Percentiles rank a stretch among this genome's conserved stretches.
phyloP scores from a whole-genome alignment of 306 rosid genomes.

The Prosopis cineraria region DNA sequence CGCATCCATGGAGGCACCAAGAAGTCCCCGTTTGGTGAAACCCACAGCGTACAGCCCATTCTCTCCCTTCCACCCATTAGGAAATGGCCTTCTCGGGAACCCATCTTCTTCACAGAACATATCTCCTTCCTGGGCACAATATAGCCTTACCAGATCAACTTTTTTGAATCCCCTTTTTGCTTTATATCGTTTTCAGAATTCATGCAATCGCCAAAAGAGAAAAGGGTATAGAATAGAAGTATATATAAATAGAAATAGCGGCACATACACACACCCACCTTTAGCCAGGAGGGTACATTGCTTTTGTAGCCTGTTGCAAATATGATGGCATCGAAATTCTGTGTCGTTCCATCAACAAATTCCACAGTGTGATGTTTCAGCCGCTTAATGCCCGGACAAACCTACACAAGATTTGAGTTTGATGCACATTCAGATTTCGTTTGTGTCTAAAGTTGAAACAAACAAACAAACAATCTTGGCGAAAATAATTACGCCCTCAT shows the following conservation, averaged over 20 bases:
- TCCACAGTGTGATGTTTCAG: conserved; percentile 71
- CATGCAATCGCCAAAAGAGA: no score
- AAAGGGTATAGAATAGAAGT: background rate
- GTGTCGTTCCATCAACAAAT: conserved; percentile 66
- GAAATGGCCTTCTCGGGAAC: conserved; percentile 72
- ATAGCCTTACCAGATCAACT: conserved; percentile 4
- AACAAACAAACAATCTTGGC: conserved; percentile 21
- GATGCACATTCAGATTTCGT: conserved; percentile 39
- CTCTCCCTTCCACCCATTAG: conserved; percentile 94
- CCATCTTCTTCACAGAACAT: conserved; percentile 90
- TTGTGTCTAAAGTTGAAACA: conserved; percentile 20
- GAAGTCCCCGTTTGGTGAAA: conserved; percentile 87
- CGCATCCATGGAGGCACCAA: conserved; percentile 87
- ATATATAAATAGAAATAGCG: background rate
- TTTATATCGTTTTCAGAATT: conserved; percentile 32
- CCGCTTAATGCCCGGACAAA: conserved; percentile 75
- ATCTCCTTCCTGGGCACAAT: conserved; percentile 59
- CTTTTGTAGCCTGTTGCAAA: conserved; percentile 99
- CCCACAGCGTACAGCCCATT: conserved; percentile 89
- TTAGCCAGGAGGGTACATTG: conserved; percentile 96
- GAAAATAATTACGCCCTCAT: conserved; percentile 28
- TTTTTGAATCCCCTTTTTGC: conserved; percentile 1
- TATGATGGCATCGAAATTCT: conserved; percentile 80
- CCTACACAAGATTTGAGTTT: conserved; percentile 54
- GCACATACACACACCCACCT: conserved; percentile 55